These are phyloP conservation scores for Lunasporangiospora selenospora DNA, from an alignment of 192 early-diverging fungal species.

Conservation along the genomic window DNA sequence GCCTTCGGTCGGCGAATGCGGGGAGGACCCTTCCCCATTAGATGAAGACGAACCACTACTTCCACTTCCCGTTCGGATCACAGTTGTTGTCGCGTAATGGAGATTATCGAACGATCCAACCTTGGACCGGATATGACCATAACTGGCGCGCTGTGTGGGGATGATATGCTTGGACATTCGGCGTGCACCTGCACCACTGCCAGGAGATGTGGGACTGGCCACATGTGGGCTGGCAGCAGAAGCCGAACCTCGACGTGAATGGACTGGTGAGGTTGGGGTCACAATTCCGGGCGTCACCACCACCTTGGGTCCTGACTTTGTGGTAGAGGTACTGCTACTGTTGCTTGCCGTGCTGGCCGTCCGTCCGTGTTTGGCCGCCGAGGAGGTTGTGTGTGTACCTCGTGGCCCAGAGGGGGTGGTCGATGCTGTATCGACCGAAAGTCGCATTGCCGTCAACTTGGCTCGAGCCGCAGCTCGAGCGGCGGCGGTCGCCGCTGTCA, in stretches of 20 bases:
- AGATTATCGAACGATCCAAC: constrained; percentile 54
- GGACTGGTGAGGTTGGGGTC: constrained; percentile 10
- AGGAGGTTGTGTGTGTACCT: background rate
- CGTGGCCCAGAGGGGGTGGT: background rate
- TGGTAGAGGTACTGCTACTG: too few species aligned
- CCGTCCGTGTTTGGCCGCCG: too few species aligned
- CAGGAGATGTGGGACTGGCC: constrained; percentile 2
- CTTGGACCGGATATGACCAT: constrained; percentile 40
- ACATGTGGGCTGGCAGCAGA: too few species aligned
- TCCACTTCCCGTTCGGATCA: constrained; percentile 11
- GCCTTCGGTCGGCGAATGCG: constrained; percentile 2
- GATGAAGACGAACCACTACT: background rate
- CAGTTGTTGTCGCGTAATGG: constrained; percentile 10
- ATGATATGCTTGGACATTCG: constrained; percentile 41
- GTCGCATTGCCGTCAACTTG: background rate
- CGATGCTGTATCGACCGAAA: background rate
- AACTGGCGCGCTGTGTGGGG: constrained; percentile 27
- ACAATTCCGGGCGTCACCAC: background rate
- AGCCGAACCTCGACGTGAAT: constrained; percentile 11
- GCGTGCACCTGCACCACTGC: constrained; percentile 17
- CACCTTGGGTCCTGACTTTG: background rate
- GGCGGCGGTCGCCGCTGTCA: background rate
- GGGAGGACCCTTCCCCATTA: too few species aligned
- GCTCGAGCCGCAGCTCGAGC: background rate
- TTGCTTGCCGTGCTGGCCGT: too few species aligned